Evolutionary conservation across 805 yeast species (phyloP), one percentile per base, ranked within the genome.

Genomic region (Ogataea zsoltii): DNA sequence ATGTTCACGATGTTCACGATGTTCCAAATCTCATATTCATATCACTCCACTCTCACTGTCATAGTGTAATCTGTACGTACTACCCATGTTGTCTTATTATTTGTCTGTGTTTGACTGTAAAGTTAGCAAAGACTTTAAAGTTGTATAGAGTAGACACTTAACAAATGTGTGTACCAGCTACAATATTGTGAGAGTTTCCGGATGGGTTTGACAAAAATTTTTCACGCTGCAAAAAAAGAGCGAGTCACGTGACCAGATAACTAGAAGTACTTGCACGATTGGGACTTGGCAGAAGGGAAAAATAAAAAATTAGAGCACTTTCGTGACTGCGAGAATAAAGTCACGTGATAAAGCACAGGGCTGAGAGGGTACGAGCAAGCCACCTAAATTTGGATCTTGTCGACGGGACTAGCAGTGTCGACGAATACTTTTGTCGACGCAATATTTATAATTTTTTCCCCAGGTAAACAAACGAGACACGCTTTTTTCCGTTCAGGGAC

Each of bases 1-100:
- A 28, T 28, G 25, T 9, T 21, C 14, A 12, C 5, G 31, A 12
- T 28, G 14, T 6, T 28, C 31, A 28, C 14, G 14, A 28, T 28
- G 31, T 28, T 30, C 16, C 23, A 12, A 31, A 13, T 19, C 16
- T 28, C 40, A 15, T 13, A 3, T n/a, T n/a, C 18, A 14, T 14
- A n/a, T 7, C 4, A 5, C 11, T 17, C 36, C 25, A 12, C 36
- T 10, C 17, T 18, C 12, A 11, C 25, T 18, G 5, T 7, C 40
- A 28, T 3, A 12, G 25, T 26, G 25, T 26, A 37, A 37, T 35
- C 52, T 60, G 63, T 77, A 82, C 88, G 75, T 82, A 82, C 88
- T 82, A 79, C 86, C 75, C 88, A 82, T 82, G 74, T 69, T 80
- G 72, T 68, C 70, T 74, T 70, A 54, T 10, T 42, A 25, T 33